Evolutionary conservation across 768 basidiomycete species (phyloP).

Genomic region (Gymnopilus junonius): DNA sequence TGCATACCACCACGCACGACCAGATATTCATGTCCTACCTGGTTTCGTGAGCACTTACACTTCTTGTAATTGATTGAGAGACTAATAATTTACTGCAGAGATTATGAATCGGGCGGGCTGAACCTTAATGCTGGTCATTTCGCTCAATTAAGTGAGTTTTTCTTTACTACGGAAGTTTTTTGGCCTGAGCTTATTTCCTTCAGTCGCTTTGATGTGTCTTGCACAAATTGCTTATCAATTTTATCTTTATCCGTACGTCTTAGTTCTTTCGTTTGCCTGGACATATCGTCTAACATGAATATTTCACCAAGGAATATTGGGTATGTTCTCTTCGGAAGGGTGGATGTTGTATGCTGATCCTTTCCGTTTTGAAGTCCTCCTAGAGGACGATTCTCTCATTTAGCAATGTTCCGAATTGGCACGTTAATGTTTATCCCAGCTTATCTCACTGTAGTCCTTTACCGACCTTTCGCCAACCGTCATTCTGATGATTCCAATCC

Average conservation of each 20-base stretch:
- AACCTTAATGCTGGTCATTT: slow-evolving; percentile 92
- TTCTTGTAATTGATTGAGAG: not conserved
- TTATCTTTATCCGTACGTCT: slow-evolving; percentile 82
- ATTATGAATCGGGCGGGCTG: slow-evolving; percentile 85
- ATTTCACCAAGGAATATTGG: slow-evolving; percentile 60
- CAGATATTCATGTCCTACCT: slow-evolving; percentile 92
- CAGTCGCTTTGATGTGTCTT: slow-evolving; percentile 93
- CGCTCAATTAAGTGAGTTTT: slow-evolving; percentile 77
- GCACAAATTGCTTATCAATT: slow-evolving; percentile 93
- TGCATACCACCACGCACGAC: slow-evolving; percentile 90
- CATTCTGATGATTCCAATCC: slow-evolving; percentile 68
- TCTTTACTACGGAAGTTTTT: not conserved
- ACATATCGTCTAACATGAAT: not conserved
- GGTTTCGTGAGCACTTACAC: slow-evolving; percentile 64
- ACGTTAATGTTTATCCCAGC: slow-evolving; percentile 87
- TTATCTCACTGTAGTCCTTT: slow-evolving; percentile 80
- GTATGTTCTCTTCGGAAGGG: slow-evolving; percentile 30
- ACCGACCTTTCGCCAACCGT: slow-evolving; percentile 73
- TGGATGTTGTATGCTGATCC: not conserved
- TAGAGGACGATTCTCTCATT: slow-evolving; percentile 79
- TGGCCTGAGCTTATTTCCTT: slow-evolving; percentile 6
- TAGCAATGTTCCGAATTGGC: slow-evolving; percentile 90
- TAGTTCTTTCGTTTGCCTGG: not conserved
- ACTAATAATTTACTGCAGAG: slow-evolving; percentile 44
- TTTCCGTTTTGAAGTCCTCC: slow-evolving; percentile 60